Evolutionary conservation across 1,284 basidiomycete genomes (phyloP).

Genomic region (Leccinum cinnamomeum): DNA sequence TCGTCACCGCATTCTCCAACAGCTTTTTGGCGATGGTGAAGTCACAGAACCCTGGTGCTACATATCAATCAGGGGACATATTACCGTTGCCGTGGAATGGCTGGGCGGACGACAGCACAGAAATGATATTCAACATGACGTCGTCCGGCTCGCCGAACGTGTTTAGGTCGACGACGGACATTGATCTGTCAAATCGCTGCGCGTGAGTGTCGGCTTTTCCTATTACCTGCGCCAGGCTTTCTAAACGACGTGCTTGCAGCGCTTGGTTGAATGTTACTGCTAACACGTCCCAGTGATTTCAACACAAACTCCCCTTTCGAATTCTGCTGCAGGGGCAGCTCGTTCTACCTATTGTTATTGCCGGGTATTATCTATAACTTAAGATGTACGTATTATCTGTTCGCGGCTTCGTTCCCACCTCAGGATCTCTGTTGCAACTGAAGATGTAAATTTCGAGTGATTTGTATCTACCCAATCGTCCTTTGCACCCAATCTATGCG

Average conservation of each 20-base stretch:
- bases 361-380: background rate
- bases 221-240: background rate
- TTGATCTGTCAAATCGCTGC: conserved; percentile 22
- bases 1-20: conserved; percentile 26
- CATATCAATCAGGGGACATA: conserved; percentile 18
- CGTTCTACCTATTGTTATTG: background rate
- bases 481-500: background rate
- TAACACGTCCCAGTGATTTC: conserved; percentile 6
- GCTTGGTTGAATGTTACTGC: conserved; percentile 19
- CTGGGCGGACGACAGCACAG: conserved; percentile 7
- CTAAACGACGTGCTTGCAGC: conserved; percentile 11
- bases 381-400: background rate
- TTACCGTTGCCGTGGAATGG: conserved; percentile 19
- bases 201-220: conserved; percentile 13
- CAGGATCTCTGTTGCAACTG: background rate
- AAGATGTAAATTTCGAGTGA: background rate
- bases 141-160: conserved; percentile 9
- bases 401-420: background rate
- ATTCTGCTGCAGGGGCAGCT: background rate
- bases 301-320: background rate
- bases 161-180: conserved; percentile 6
- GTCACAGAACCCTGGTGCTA: conserved; percentile 12
- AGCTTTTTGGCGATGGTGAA: conserved; percentile 25
- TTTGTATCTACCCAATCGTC: background rate
- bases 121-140: conserved; percentile 17